Evolutionary conservation across 2,329 filamentous ascomycete species (phyloP), one percentile per base, ranked within the genome.

Genomic region (Rutstroemia sp.): DNA sequence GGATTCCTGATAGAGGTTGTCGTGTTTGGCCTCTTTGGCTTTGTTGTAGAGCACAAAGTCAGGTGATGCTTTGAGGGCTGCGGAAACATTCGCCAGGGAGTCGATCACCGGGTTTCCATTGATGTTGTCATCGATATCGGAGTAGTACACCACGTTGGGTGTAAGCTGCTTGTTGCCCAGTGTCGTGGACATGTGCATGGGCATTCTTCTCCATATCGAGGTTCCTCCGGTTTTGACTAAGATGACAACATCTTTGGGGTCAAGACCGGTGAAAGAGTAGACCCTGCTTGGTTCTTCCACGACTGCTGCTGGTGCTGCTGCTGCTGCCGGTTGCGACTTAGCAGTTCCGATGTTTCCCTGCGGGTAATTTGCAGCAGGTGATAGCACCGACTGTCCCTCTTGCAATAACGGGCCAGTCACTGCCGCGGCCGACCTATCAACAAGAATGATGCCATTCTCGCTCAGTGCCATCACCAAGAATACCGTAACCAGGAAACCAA

Each of bases 381-480:
- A n/a, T 14, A 36, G 38, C 23, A 21, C 36, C 49, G 38, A 44
- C 30, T 55, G 6, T 9, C 19, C 34, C 17, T 54, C 34, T 8
- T 36, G 47, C n/a, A 17, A 17, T 34, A 49, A 34, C 30, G 34
- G n/a, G 25, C 40, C 36, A n/a, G 19, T 23, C 6, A 16, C 23
- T n/a, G 48, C 36, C 12, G 6, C 17, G 4, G 23, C 27, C 38
- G 52, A 55, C 19, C 9, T 34, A 23, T 47, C 44, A 16, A 42
- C 34, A 14, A 57, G 46, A 2, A 60, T 19, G 17, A 56, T 12
- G 4, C 45, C 30, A 34, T 57, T 61, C 42, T 61, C 59, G 9
- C 48, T 61, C 55, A 61, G n/a, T 8, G 44, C 57, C 59, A 61
- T 57, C 14, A 61, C 30, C 38, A 61, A 23, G 34, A 61, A 61